These are phyloP conservation scores for Dendrobium huoshanense DNA, from an alignment of 106 monocot genomes.

Conservation along the genomic window DNA sequence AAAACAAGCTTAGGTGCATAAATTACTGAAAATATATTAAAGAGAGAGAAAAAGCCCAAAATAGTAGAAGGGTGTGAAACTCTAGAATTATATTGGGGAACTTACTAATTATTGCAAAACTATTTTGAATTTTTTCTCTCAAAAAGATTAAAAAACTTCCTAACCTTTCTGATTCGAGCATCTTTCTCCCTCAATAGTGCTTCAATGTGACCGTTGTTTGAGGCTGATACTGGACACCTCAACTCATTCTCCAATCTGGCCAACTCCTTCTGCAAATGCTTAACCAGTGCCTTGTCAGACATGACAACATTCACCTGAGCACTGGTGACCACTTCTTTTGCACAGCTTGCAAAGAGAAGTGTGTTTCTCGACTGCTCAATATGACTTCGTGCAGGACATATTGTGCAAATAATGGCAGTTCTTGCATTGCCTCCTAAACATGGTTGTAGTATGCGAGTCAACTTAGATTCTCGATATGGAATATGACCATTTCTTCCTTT, in stretches of 20 bases:
- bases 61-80: too few relatives aligned
- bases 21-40: too few relatives aligned
- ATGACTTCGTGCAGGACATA: slow-evolving; percentile 84
- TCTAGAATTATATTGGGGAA: too few relatives aligned
- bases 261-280: slow-evolving; percentile 86
- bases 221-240: slow-evolving; percentile 35
- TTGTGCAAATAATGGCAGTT: slow-evolving; percentile 95
- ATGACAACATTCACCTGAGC: slow-evolving; percentile 95
- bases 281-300: slow-evolving; percentile 94
- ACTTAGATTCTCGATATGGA: slow-evolving; percentile 95
- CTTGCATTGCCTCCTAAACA: slow-evolving; percentile 92
- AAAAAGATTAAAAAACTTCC: neutral
- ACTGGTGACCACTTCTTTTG: slow-evolving; percentile 86
- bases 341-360: slow-evolving; percentile 95
- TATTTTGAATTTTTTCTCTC: too few relatives aligned
- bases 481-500: slow-evolving; percentile 88
- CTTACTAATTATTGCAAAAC: too few relatives aligned
- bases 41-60: too few relatives aligned
- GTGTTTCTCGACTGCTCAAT: slow-evolving; percentile 92
- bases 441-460: slow-evolving; percentile 89
- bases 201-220: slow-evolving; percentile 30
- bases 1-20: too few relatives aligned
- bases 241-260: slow-evolving; percentile 85
- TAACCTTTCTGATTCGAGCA: slow-evolving; percentile 65
- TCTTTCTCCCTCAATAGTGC: slow-evolving; percentile 70